Evolutionary conservation across 23 red algal genomes (phyloP).

Genomic region (Gracilaria vermiculophylla): DNA sequence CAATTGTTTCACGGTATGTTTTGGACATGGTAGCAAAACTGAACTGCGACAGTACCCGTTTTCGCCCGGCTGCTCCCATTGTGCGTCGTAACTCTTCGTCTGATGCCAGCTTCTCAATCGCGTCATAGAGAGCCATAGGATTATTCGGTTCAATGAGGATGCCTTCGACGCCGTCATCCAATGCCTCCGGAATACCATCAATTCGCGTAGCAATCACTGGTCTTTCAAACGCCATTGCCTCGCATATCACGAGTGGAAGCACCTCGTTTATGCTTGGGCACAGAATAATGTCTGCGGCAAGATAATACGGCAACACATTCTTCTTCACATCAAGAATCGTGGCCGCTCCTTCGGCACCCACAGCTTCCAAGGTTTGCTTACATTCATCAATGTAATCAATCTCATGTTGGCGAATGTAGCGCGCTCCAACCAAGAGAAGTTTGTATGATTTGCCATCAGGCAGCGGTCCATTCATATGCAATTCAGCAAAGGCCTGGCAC

Average conservation of each 20-base stretch:
- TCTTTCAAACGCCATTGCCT: slow-evolving; percentile 97
- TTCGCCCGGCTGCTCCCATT: slow-evolving; percentile 85
- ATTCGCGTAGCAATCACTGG: slow-evolving; percentile 89
- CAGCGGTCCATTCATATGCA: slow-evolving; percentile 42
- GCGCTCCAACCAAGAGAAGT: slow-evolving; percentile 97
- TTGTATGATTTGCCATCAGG: slow-evolving; percentile 61
- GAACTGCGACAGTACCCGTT: slow-evolving; percentile 91
- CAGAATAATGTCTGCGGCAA: slow-evolving; percentile 91
- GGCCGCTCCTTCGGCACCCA: slow-evolving; percentile 58
- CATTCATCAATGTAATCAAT: slow-evolving; percentile 95
- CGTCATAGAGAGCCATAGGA: slow-evolving; percentile 70
- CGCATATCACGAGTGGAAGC: slow-evolving; percentile 95
- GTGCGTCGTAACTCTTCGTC: slow-evolving; percentile 43
- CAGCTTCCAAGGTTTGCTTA: slow-evolving; percentile 72
- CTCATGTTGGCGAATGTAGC: slow-evolving; percentile 97
- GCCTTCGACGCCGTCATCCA: slow-evolving; percentile 75
- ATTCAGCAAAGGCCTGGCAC: slow-evolving; percentile 80
- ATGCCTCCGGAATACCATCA: slow-evolving; percentile 96
- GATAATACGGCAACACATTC: slow-evolving; percentile 97
- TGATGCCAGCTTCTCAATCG: slow-evolving; percentile 61
- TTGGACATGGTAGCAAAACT: slow-evolving; percentile 88
- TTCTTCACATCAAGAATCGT: slow-evolving; percentile 98
- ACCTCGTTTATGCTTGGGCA: slow-evolving; percentile 97
- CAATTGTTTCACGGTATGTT: slow-evolving; percentile 84
- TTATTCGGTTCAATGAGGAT: slow-evolving; percentile 84